Percentiles rank a stretch among this genome's conserved stretches.
phyloP scores from a whole-genome alignment of 805 yeast genomes.

The Schwanniomyces vanrijiae region DNA sequence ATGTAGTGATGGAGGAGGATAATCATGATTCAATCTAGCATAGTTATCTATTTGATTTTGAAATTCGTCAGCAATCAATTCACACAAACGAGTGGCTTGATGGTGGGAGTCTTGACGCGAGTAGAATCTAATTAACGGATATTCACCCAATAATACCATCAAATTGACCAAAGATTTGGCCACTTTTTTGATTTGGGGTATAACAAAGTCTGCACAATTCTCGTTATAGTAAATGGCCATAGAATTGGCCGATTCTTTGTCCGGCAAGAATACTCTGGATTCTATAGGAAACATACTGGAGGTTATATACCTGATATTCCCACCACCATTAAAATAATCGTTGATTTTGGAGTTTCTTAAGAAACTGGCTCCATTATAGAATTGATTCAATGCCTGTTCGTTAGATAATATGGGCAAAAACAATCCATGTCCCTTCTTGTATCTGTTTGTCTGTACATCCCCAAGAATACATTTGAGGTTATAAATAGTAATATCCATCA shows the following conservation, averaged over 20 bases:
- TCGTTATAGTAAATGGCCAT: conserved; percentile 72
- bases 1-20: conserved; percentile 52
- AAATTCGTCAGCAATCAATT: conserved; percentile 68
- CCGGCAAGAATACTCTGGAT: conserved; percentile 68
- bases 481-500: conserved; percentile 68
- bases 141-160: conserved; percentile 81
- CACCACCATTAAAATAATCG: conserved; percentile 32
- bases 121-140: conserved; percentile 80
- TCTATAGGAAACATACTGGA: conserved; percentile 63
- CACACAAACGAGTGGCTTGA: conserved; percentile 61
- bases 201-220: conserved; percentile 60
- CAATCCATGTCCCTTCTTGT: conserved; percentile 69
- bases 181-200: conserved; percentile 54
- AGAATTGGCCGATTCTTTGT: conserved; percentile 49
- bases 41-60: conserved; percentile 74
- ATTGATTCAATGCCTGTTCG: conserved; percentile 21
- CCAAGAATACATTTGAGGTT: conserved; percentile 74
- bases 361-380: conserved; percentile 22
- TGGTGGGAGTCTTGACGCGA: conserved; percentile 49
- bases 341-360: conserved; percentile 29
- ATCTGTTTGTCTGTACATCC: conserved; percentile 73
- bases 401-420: conserved; percentile 54
- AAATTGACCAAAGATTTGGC: conserved; percentile 68
- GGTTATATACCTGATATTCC: conserved; percentile 25
- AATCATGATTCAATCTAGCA: conserved; percentile 65